Conservation (phyloP, 257 asterid species). For the Przewalskia tangutica region DNA sequence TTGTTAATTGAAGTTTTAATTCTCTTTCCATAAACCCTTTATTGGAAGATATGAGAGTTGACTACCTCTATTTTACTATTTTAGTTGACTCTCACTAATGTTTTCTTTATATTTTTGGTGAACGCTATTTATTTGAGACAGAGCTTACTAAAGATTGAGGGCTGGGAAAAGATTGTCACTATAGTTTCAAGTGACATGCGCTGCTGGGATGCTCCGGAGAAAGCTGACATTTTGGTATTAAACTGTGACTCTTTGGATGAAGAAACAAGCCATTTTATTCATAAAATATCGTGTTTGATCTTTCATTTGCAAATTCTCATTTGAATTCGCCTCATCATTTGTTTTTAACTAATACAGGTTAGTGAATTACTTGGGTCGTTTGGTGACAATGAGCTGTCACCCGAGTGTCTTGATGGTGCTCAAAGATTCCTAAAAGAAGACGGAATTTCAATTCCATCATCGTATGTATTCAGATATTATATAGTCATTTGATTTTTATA, state of each 20-base stretch:
- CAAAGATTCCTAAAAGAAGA: constrained; percentile 83
- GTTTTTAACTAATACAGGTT: constrained; percentile 41
- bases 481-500: not conserved
- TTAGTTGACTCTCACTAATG: not conserved
- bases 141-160: constrained; percentile 94
- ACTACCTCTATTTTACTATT: not conserved
- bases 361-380: constrained; percentile 97
- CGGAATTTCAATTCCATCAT: constrained; percentile 91
- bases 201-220: constrained; percentile 86
- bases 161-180: constrained; percentile 79
- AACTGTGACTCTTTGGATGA: not conserved
- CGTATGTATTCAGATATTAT: constrained; percentile 29
- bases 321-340: constrained; percentile 2
- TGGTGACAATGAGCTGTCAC: constrained; percentile 98
- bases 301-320: not conserved
- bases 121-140: constrained; percentile 21
- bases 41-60: not conserved
- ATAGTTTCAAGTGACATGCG: constrained; percentile 95
- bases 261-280: not conserved
- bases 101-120: not conserved
- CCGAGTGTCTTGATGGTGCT: constrained; percentile 99
- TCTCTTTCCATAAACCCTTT: not conserved
- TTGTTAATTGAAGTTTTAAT: not conserved
- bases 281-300: not conserved
- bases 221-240: constrained; percentile 91